Conservation (phyloP, 2,329 filamentous ascomycete species). For the Ploettnerulaceae sp. region DNA sequence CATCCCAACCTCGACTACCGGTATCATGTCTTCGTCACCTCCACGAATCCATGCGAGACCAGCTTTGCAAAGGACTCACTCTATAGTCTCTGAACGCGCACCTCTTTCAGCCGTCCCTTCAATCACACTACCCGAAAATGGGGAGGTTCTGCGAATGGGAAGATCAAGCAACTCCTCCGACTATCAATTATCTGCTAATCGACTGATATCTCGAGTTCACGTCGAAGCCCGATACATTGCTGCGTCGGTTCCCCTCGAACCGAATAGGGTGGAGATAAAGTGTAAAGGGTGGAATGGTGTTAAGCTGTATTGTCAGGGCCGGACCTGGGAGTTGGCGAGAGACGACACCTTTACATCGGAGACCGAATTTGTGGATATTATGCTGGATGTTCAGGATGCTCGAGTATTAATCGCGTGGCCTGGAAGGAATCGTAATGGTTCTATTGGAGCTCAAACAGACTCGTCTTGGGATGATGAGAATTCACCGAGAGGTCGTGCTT, state of each 20-base stretch:
- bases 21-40: slow-evolving; percentile 83
- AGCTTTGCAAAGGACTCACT: slow-evolving; percentile 54
- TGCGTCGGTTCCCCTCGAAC: slow-evolving; percentile 60
- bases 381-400: slow-evolving; percentile 91
- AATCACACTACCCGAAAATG: slow-evolving; percentile 73
- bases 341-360: slow-evolving; percentile 87
- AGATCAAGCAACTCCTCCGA: slow-evolving; percentile 93
- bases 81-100: slow-evolving; percentile 64
- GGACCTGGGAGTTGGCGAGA: slow-evolving; percentile 79
- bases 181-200: slow-evolving; percentile 88
- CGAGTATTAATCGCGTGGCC: slow-evolving; percentile 91
- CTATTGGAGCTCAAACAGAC: slow-evolving; percentile 41
- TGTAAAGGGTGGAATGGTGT: slow-evolving; percentile 96
- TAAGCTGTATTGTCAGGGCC: slow-evolving; percentile 85
- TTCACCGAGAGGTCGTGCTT: slow-evolving; percentile 47
- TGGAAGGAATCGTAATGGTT: slow-evolving; percentile 45
- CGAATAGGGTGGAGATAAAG: slow-evolving; percentile 77
- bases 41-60: slow-evolving; percentile 51
- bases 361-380: slow-evolving; percentile 82
- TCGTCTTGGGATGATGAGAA: slow-evolving; percentile 62
- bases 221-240: slow-evolving; percentile 81
- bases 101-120: slow-evolving; percentile 81
- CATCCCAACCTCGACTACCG: slow-evolving; percentile 87
- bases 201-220: slow-evolving; percentile 88
- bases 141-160: slow-evolving; percentile 80